These are phyloP conservation scores for Cladosporium sp. DNA, from an alignment of 2,329 filamentous ascomycete species.

Conservation along the genomic window DNA sequence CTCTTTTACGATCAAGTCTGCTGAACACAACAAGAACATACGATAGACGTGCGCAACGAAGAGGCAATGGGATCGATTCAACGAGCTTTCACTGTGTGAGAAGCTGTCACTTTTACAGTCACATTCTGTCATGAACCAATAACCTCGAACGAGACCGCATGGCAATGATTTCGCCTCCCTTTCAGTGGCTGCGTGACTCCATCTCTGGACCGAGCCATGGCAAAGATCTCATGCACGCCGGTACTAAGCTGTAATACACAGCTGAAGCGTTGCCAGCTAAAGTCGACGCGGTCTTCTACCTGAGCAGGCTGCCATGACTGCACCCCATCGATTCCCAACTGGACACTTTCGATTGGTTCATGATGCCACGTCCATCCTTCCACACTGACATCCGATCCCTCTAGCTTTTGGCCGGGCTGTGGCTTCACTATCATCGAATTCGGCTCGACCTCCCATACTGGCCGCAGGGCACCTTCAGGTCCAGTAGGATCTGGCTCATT, in stretches of 20 bases:
- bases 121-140: neutral
- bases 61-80: no score
- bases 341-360: slow-evolving; percentile 20
- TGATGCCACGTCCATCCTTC: slow-evolving; percentile 29
- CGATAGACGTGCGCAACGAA: no score
- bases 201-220: slow-evolving; percentile 16
- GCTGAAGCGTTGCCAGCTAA: slow-evolving; percentile 20
- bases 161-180: slow-evolving; percentile 25
- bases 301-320: slow-evolving; percentile 12
- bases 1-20: no score
- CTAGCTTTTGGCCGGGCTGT: slow-evolving; percentile 13
- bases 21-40: no score
- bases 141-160: slow-evolving; percentile 17
- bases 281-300: slow-evolving; percentile 12
- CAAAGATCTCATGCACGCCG: slow-evolving; percentile 11
- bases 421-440: slow-evolving; percentile 29
- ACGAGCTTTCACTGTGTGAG: no score
- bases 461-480: slow-evolving; percentile 16
- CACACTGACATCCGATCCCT: slow-evolving; percentile 7
- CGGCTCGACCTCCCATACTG: slow-evolving; percentile 27
- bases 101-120: no score
- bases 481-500: slow-evolving; percentile 21
- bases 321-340: slow-evolving; percentile 20
- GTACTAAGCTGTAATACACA: neutral
- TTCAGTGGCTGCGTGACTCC: slow-evolving; percentile 21